These are phyloP conservation scores for Kwoniella heveanensis DNA, from an alignment of 768 basidiomycete species.

Conservation along the genomic window DNA sequence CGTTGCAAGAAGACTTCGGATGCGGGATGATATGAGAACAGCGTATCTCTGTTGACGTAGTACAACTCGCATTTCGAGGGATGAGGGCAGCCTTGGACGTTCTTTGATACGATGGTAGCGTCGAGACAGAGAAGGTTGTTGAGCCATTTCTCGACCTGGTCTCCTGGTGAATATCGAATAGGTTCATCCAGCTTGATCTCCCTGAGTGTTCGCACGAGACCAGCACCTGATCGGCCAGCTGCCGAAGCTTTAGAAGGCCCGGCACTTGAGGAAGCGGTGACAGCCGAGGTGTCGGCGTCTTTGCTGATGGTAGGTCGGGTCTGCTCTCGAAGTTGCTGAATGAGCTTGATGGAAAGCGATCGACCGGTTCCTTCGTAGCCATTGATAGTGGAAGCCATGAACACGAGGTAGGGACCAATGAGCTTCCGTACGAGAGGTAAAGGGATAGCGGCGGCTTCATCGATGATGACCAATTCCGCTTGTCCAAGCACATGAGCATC, in stretches of 20 bases:
- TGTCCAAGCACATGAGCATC: conserved; percentile 97
- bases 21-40: conserved; percentile 96
- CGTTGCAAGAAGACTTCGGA: conserved; percentile 96
- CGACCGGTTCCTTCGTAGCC: conserved; percentile 99
- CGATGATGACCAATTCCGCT: conserved; percentile 95
- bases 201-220: conserved; percentile 69
- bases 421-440: conserved; percentile 92
- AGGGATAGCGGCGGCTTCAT: conserved; percentile 97
- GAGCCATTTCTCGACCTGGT: conserved; percentile 92
- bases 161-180: conserved; percentile 84
- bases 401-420: conserved; percentile 91
- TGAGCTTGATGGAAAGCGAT: conserved; percentile 93
- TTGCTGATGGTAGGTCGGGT: conserved; percentile 77
- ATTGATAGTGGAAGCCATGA: conserved; percentile 99
- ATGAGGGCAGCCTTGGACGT: conserved; percentile 78
- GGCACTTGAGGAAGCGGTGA: conserved; percentile 53
- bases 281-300: conserved; percentile 60
- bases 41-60: conserved; percentile 91
- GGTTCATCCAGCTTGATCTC: conserved; percentile 95
- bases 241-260: conserved; percentile 55
- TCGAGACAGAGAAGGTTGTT: conserved; percentile 87
- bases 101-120: conserved; percentile 65
- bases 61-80: conserved; percentile 91
- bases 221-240: conserved; percentile 53
- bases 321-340: conserved; percentile 92